Evolutionary conservation across 2,329 filamentous ascomycete species (phyloP).

Genomic region (Hypoxylon sp.): DNA sequence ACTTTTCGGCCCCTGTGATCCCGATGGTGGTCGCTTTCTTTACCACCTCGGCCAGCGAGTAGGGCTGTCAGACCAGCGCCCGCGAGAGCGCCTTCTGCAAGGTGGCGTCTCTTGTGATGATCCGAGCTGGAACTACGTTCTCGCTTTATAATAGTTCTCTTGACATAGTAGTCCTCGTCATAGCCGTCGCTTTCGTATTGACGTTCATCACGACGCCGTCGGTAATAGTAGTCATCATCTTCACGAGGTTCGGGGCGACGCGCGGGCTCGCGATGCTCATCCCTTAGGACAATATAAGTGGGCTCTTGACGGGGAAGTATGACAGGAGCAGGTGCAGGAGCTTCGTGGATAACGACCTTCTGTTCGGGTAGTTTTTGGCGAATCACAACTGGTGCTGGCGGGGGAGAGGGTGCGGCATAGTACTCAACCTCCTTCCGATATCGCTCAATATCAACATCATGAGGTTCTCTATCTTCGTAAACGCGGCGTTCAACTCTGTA

Average conservation of each 20-base stretch:
- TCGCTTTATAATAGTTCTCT: slow-evolving; percentile 57
- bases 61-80: slow-evolving; percentile 70
- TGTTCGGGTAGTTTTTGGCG: slow-evolving; percentile 65
- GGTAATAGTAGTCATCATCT: slow-evolving; percentile 61
- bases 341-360: slow-evolving; percentile 68
- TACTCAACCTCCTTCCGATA: slow-evolving; percentile 71
- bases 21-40: slow-evolving; percentile 55
- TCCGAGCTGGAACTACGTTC: slow-evolving; percentile 60
- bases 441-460: slow-evolving; percentile 60
- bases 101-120: slow-evolving; percentile 64
- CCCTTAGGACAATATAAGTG: slow-evolving; percentile 55
- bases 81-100: slow-evolving; percentile 71
- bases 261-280: slow-evolving; percentile 51
- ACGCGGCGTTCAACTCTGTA: slow-evolving; percentile 45
- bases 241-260: slow-evolving; percentile 49
- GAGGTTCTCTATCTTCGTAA: slow-evolving; percentile 40
- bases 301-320: slow-evolving; percentile 58
- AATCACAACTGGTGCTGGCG: slow-evolving; percentile 62
- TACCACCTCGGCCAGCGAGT: slow-evolving; percentile 62
- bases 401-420: slow-evolving; percentile 61
- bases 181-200: slow-evolving; percentile 51
- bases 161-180: slow-evolving; percentile 57
- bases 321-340: slow-evolving; percentile 60
- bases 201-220: slow-evolving; percentile 50
- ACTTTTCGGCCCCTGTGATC: slow-evolving; percentile 66